A percentile compares a stretch with the other conserved stretches of the same genome.
Evolutionary conservation across 331 rosid genomes (phyloP).

Genomic region (Quercus lobata): DNA sequence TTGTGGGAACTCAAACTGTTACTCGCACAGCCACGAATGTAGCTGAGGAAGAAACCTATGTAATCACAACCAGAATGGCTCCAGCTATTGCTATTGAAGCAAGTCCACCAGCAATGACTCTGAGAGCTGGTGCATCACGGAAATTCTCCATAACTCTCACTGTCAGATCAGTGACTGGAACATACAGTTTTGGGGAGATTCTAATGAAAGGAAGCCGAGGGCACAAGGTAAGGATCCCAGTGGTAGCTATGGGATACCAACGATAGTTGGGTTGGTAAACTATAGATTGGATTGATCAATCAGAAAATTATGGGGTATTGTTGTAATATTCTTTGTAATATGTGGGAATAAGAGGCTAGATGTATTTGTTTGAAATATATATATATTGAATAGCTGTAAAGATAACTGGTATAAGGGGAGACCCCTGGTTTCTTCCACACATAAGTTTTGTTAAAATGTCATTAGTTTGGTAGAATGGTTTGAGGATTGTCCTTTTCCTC

Average conservation of each 20-base stretch:
- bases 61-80: constrained; percentile 72
- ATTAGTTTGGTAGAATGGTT: not conserved
- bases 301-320: constrained; percentile 25
- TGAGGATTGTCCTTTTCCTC: not conserved
- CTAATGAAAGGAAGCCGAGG: constrained; percentile 90
- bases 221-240: constrained; percentile 95
- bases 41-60: constrained; percentile 84
- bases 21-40: constrained; percentile 84
- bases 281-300: constrained; percentile 30
- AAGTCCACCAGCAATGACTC: constrained; percentile 84
- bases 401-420: constrained; percentile 38
- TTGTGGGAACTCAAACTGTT: constrained; percentile 63
- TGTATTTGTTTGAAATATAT: constrained; percentile 33
- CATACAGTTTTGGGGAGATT: constrained; percentile 86
- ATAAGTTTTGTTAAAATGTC: constrained; percentile 48
- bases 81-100: constrained; percentile 84
- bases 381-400: constrained; percentile 50
- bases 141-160: constrained; percentile 71
- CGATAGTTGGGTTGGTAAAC: constrained; percentile 27
- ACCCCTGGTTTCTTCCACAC: constrained; percentile 42
- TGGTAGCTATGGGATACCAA: constrained; percentile 77
- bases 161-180: constrained; percentile 57
- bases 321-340: constrained; percentile 94
- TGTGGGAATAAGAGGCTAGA: constrained; percentile 76
- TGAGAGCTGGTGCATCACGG: constrained; percentile 58